Conservation (phyloP, 768 basidiomycete genomes). For the Xerocomellus dryophilus region DNA sequence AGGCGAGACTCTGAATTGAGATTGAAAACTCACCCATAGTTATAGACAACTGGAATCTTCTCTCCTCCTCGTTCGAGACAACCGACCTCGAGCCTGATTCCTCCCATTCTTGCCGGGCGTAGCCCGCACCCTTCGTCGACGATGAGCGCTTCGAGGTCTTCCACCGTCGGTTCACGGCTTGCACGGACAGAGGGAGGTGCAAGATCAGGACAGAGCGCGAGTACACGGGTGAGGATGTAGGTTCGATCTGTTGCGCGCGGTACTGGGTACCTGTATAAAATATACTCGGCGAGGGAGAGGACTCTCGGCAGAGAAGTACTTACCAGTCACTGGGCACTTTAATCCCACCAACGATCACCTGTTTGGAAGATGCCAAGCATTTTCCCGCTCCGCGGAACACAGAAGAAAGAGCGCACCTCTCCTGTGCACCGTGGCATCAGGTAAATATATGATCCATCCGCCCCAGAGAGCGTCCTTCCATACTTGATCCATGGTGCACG, state of each 20-base stretch:
- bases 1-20: background rate
- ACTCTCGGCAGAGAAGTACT: background rate
- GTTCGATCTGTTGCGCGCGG: constrained; percentile 61
- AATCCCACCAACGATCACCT: constrained; percentile 63
- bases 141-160: constrained; percentile 48
- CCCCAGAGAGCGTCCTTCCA: constrained; percentile 31
- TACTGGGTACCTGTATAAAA: constrained; percentile 51
- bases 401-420: constrained; percentile 33
- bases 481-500: constrained; percentile 48
- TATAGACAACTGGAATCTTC: constrained; percentile 52
- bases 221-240: constrained; percentile 52
- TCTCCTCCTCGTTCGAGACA: constrained; percentile 33
- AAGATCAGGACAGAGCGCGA: constrained; percentile 55
- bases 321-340: constrained; percentile 61
- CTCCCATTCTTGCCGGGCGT: constrained; percentile 65
- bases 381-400: background rate
- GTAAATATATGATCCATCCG: constrained; percentile 34
- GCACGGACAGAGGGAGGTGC: constrained; percentile 52
- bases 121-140: constrained; percentile 59
- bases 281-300: background rate
- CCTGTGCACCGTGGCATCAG: constrained; percentile 38
- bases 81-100: constrained; percentile 55
- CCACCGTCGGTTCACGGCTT: constrained; percentile 43
- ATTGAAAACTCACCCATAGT: constrained; percentile 54
- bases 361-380: background rate